Conservation (phyloP, 257 asterid species). For the Vinca minor region DNA sequence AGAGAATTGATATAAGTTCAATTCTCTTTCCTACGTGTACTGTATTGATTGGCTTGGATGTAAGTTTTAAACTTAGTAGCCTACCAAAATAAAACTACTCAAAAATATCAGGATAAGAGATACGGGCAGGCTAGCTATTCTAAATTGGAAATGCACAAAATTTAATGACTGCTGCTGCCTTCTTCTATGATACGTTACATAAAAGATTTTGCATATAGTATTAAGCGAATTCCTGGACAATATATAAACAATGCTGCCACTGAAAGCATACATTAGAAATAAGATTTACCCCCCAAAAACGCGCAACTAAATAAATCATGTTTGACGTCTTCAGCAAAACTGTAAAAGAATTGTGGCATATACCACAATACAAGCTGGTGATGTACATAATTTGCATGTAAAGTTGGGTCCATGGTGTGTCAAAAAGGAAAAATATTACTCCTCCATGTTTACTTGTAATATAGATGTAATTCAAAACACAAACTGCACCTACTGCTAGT, state of each 20-base stretch:
- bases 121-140: neutral
- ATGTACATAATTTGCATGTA: neutral
- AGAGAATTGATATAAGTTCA: no score
- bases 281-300: neutral
- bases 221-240: neutral
- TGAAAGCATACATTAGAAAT: neutral
- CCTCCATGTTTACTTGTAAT: neutral
- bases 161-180: neutral
- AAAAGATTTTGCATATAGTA: no score
- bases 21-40: no score
- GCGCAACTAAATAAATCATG: neutral
- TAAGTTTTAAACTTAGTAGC: no score
- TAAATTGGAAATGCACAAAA: neutral
- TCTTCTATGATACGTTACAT: neutral
- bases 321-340: neutral
- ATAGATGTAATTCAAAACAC: neutral
- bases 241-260: neutral
- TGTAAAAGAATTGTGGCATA: neutral
- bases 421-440: neutral
- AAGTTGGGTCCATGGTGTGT: neutral
- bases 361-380: neutral
- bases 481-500: neutral
- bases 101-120: no score
- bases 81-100: no score
- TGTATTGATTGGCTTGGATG: no score